Base-by-base conservation (phyloP, 2,329 filamentous ascomycete species). In the Escovopsis weberi region DNA sequence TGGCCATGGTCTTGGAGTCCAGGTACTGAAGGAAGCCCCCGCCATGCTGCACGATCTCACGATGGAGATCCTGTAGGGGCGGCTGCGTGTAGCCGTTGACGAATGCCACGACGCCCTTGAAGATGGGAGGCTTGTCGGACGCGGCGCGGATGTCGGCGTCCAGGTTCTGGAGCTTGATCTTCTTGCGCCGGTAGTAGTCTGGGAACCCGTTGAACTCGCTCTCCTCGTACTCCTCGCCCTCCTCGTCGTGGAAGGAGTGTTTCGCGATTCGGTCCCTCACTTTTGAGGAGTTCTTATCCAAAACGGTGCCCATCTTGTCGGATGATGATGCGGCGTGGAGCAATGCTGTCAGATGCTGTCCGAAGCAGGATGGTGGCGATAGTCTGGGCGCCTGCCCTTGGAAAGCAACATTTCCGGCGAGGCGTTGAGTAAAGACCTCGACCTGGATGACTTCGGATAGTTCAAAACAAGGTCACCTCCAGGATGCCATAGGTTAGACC, bases 1-100 rank as follows among this genome's bases (percentile, higher is more conserved):
- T 98, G 0, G 87, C 89, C 58, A 83, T 82, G 1, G 89, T 96
- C 66, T 98, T 98, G 33, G 80, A 83, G 59, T 95, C 88, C 10
- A 98, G 68, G 54, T 96, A 96, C 59, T 98, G 91, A 47, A 95
- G 72, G 52, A 94, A 96, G 0, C 83, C 85, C 30, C 88, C 93
- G n/a, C 91, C 91, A 74, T 96, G 80, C 52, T 82, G 77, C 15
- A 98, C 89, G 43, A 98, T 82, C 46, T 94, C 72, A 42, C 70
- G 78, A 64, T 94, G 89, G 15, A 98, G 74, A 37, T 94, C 78
- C 52, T 87, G 88, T 42, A 95, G 68, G 1, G 88, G 86, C 1
- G 91, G 91, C 53, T 96, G 89, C 0, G 91, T 98, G 58, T 96
- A 98, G 39, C 91, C 91, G 53, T 88, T 94, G 23, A 98, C 82